Percentiles rank a stretch among this genome's conserved stretches.
phyloP scores from a whole-genome alignment of 139 green algal species.

The Chlorella sp. region DNA sequence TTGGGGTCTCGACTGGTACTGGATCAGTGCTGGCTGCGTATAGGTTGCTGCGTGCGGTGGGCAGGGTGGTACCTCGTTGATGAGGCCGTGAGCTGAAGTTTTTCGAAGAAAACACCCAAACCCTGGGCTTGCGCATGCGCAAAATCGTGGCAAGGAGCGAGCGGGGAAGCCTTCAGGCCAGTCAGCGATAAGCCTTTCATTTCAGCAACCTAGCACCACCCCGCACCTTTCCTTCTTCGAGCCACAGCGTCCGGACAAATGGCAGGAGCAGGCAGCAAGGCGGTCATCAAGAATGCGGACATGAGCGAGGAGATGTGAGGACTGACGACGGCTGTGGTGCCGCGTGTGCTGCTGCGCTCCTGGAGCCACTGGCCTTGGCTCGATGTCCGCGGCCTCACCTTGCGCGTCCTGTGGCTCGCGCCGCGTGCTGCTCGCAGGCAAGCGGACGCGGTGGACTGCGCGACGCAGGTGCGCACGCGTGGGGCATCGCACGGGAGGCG shows the following conservation, averaged over 20 bases:
- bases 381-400: too few relatives aligned
- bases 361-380: too few relatives aligned
- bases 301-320: conserved; percentile 89
- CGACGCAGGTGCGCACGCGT: conserved; percentile 56
- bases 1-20: too few relatives aligned
- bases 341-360: too few relatives aligned
- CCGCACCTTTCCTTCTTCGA: not conserved
- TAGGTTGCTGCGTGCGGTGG: too few relatives aligned
- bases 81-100: too few relatives aligned
- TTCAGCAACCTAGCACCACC: not conserved
- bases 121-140: not conserved
- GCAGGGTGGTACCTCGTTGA: too few relatives aligned
- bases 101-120: not conserved
- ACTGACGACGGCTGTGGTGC: not conserved
- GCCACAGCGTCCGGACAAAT: not conserved
- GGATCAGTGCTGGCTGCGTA: too few relatives aligned
- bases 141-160: not conserved
- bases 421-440: conserved; percentile 37
- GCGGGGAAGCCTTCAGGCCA: too few relatives aligned
- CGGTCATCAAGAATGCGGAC: conserved; percentile 92
- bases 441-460: conserved; percentile 83
- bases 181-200: too few relatives aligned
- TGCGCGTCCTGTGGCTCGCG: not conserved
- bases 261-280: conserved; percentile 29
- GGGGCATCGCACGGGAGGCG: not conserved